Conservation (phyloP, 495 filamentous ascomycete species). For the Pyronema domesticum region DNA sequence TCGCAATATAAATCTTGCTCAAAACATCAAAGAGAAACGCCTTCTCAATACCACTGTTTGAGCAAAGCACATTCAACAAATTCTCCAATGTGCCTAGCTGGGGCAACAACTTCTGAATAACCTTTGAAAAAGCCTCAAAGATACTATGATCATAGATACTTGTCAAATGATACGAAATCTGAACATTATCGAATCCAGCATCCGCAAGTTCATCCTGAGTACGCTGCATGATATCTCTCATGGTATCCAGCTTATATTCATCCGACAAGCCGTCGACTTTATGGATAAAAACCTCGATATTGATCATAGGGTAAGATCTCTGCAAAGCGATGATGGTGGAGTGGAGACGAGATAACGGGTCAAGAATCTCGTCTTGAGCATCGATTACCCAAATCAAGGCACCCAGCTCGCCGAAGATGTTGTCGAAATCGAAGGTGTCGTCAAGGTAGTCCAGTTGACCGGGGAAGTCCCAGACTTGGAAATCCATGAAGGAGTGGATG, state of each 20-base stretch:
- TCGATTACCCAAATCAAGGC: constrained; percentile 97
- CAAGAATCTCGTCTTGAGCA: constrained; percentile 89
- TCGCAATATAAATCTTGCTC: constrained; percentile 96
- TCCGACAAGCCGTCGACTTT: constrained; percentile 91
- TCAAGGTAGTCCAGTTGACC: constrained; percentile 83
- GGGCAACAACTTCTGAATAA: constrained; percentile 92
- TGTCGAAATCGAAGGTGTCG: constrained; percentile 68
- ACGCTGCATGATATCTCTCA: constrained; percentile 87
- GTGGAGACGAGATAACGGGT: constrained; percentile 72
- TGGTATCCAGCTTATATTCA: constrained; percentile 82
- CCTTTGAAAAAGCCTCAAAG: constrained; percentile 94
- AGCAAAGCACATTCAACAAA: constrained; percentile 72
- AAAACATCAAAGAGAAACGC: constrained; percentile 92
- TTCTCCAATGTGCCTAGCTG: constrained; percentile 81
- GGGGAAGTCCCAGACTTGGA: constrained; percentile 94
- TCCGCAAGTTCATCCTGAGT: constrained; percentile 93
- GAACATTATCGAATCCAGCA: constrained; percentile 74
- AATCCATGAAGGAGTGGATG: constrained; percentile 95
- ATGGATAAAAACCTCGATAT: constrained; percentile 95
- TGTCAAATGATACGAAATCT: constrained; percentile 81
- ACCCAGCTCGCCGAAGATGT: constrained; percentile 82
- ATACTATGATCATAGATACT: constrained; percentile 96
- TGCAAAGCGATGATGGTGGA: constrained; percentile 72
- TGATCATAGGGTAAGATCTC: constrained; percentile 71
- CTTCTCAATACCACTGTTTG: constrained; percentile 86